phyloP scores from a whole-genome alignment of 2,329 filamentous ascomycete genomes.

The Massarina eburnea region DNA sequence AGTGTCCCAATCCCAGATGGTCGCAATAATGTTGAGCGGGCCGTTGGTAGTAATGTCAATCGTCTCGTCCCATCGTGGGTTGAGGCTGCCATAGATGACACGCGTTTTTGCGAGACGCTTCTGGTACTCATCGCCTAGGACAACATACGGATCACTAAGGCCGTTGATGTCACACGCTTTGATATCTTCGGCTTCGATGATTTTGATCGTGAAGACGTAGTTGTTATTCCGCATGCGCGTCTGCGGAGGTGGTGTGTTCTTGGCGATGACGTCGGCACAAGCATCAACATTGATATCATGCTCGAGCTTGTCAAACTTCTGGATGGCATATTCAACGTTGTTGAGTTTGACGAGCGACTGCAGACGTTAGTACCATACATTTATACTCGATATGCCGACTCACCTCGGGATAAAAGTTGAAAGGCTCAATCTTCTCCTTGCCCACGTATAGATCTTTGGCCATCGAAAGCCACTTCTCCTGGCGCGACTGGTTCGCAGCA shows the following conservation, averaged over 20 bases:
- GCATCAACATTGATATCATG: conserved; percentile 87
- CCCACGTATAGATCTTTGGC: conserved; percentile 91
- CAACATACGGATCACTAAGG: conserved; percentile 93
- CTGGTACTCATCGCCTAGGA: conserved; percentile 95
- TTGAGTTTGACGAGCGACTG: conserved; percentile 97
- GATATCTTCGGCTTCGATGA: conserved; percentile 94
- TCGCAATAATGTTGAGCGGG: conserved; percentile 90
- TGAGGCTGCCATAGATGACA: conserved; percentile 85
- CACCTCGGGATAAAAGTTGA: conserved; percentile 93
- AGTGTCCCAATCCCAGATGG: conserved; percentile 97
- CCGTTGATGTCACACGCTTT: conserved; percentile 98
- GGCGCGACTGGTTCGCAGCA: conserved; percentile 73
- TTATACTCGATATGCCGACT: conserved; percentile 24
- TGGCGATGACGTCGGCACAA: conserved; percentile 79
- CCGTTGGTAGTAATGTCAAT: conserved; percentile 94
- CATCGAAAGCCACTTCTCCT: conserved; percentile 90
- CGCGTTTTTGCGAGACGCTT: conserved; percentile 94
- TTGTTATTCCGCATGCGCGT: conserved; percentile 72
- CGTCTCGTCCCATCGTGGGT: conserved; percentile 95
- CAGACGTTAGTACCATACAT: conserved; percentile 3
- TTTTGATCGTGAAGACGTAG: conserved; percentile 98
- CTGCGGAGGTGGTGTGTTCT: conserved; percentile 70
- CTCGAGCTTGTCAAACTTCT: conserved; percentile 88
- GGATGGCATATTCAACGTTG: conserved; percentile 92
- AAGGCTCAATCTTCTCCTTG: conserved; percentile 92